Conservation (phyloP, 2,329 filamentous ascomycete genomes). For the Fusarium duplospermum region DNA sequence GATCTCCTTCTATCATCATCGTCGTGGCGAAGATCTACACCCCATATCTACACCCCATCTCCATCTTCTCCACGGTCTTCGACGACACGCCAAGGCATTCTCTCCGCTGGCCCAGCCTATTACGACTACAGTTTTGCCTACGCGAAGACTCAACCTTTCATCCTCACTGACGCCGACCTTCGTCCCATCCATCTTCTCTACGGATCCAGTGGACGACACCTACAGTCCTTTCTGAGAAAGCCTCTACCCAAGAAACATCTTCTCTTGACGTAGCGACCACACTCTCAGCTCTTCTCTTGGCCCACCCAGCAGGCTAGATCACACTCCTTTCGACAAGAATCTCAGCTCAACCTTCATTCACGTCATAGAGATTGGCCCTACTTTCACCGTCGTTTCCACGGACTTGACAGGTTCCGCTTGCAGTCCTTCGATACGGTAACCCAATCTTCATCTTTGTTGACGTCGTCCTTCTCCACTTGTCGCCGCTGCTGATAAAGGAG, state of each 20-base stretch:
- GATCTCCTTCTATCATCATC: neutral
- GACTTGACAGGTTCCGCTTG: neutral
- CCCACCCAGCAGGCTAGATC: neutral
- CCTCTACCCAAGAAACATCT: neutral
- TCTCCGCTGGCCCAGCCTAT: neutral
- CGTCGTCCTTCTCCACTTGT: neutral
- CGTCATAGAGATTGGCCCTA: neutral
- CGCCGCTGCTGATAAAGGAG: neutral
- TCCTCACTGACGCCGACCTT: neutral
- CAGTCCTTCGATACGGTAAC: neutral
- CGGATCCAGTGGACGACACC: neutral
- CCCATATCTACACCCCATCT: neutral
- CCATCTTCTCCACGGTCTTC: neutral
- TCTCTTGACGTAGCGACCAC: neutral
- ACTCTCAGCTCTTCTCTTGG: neutral
- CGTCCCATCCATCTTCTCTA: neutral
- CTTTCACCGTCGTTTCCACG: neutral
- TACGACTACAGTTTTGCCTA: neutral
- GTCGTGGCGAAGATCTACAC: neutral
- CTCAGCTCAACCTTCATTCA: neutral
- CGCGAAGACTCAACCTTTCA: neutral
- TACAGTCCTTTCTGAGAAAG: neutral
- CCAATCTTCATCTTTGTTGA: neutral
- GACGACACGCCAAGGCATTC: neutral
- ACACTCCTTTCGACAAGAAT: neutral